phyloP scores from a whole-genome alignment of 441 rosid genomes.

The Arabidopsis hybrid region DNA sequence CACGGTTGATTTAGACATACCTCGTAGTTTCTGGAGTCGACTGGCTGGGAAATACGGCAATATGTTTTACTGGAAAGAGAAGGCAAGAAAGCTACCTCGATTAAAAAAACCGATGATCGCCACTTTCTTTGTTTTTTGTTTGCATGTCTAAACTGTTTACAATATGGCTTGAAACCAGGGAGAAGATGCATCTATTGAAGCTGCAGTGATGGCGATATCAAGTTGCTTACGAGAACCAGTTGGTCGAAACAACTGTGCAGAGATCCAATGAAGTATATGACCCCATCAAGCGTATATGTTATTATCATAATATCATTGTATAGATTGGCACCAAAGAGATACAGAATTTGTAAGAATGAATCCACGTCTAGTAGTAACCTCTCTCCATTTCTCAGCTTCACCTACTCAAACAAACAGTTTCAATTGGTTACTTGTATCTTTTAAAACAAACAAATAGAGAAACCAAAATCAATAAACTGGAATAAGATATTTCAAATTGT shows the following conservation, averaged over 20 bases:
- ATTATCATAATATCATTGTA: slow-evolving; percentile 17
- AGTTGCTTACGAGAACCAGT: slow-evolving; percentile 89
- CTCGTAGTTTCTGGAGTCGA: slow-evolving; percentile 60
- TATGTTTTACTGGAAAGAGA: slow-evolving; percentile 70
- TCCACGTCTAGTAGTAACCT: neutral
- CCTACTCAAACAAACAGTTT: neutral
- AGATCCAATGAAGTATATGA: slow-evolving; percentile 50
- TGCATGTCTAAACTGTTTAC: neutral
- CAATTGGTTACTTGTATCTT: neutral
- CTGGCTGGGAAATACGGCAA: slow-evolving; percentile 89
- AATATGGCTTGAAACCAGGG: slow-evolving; percentile 42
- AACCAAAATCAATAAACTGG: neutral
- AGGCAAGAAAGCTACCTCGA: slow-evolving; percentile 43
- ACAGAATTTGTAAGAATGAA: slow-evolving; percentile 9
- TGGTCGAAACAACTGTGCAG: slow-evolving; percentile 74
- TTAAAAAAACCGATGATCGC: neutral
- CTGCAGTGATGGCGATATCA: slow-evolving; percentile 89
- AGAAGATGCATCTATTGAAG: slow-evolving; percentile 86
- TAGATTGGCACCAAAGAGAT: slow-evolving; percentile 5
- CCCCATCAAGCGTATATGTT: neutral
- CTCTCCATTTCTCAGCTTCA: neutral
- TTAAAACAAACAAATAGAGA: neutral
- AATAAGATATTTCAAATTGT: neutral
- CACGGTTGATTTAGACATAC: slow-evolving; percentile 54
- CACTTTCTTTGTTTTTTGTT: neutral